Conservation (phyloP, 345 rosid species). For the Pugionium cornutum region DNA sequence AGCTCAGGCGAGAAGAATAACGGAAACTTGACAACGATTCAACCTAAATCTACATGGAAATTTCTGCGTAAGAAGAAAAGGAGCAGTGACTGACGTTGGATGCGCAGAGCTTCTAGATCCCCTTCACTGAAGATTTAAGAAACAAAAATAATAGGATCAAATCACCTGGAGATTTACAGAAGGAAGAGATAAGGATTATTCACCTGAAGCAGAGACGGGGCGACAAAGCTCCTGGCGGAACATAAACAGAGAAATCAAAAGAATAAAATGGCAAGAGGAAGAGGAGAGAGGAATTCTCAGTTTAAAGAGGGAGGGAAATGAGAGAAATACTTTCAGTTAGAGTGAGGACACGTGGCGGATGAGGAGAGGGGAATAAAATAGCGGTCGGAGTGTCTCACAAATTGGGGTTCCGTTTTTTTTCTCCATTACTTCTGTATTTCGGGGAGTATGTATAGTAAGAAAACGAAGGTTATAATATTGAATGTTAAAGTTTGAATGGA, state of each 20-base stretch:
- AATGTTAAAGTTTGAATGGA: too few species aligned
- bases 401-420: too few species aligned
- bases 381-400: not conserved
- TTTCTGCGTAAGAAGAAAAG: not conserved
- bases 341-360: constrained; percentile 20
- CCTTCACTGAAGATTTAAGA: constrained; percentile 32
- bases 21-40: not conserved
- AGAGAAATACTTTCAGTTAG: constrained; percentile 33
- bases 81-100: constrained; percentile 28
- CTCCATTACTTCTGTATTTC: too few species aligned
- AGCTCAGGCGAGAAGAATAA: too few species aligned
- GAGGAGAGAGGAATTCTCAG: constrained; percentile 2
- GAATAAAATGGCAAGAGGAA: constrained; percentile 12
- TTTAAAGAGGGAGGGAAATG: constrained; percentile 40
- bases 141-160: constrained; percentile 6
- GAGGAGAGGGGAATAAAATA: not conserved
- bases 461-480: too few species aligned
- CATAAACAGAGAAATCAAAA: constrained; percentile 24
- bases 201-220: constrained; percentile 38
- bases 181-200: constrained; percentile 1
- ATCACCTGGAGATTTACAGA: not conserved
- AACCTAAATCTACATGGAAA: not conserved
- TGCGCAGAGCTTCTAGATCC: constrained; percentile 30
- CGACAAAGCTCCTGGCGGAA: constrained; percentile 1
- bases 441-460: too few species aligned